phyloP scores from a whole-genome alignment of 2,329 filamentous ascomycete genomes.

The Hymenotorrendiella dingleyae region DNA sequence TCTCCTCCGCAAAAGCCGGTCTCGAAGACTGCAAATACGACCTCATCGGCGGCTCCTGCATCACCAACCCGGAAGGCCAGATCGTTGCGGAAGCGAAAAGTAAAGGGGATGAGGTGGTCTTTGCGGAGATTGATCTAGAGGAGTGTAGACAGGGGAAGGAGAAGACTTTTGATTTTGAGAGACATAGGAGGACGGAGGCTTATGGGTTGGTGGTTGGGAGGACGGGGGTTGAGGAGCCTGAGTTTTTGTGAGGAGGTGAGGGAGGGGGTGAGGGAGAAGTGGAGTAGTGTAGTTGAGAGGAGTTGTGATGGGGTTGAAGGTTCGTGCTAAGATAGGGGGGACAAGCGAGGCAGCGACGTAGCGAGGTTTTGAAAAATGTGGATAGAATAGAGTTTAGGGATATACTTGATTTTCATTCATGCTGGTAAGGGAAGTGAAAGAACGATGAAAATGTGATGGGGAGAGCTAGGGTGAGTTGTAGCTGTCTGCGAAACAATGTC shows the following conservation, averaged over 20 bases:
- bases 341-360: no score
- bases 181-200: slow-evolving; percentile 39
- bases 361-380: no score
- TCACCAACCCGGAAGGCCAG: slow-evolving; percentile 42
- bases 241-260: slow-evolving; percentile 23
- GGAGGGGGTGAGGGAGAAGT: no score
- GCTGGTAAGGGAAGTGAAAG: no score
- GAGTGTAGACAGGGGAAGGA: slow-evolving; percentile 43
- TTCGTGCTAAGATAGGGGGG: no score
- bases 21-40: slow-evolving; percentile 44
- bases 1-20: slow-evolving; percentile 44
- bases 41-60: slow-evolving; percentile 43
- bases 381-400: no score
- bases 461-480: no score
- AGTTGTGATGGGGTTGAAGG: no score
- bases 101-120: slow-evolving; percentile 43
- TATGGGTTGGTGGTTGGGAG: slow-evolving; percentile 37
- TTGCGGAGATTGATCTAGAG: slow-evolving; percentile 44
- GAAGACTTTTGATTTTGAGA: slow-evolving; percentile 40
- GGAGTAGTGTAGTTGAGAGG: no score
- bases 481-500: no score
- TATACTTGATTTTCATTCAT: no score
- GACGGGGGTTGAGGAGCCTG: slow-evolving; percentile 36
- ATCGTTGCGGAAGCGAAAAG: slow-evolving; percentile 44
- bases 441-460: no score